Evolutionary conservation across 192 early-diverging fungal genomes (phyloP).

Genomic region (Entomortierella beljakovae): DNA sequence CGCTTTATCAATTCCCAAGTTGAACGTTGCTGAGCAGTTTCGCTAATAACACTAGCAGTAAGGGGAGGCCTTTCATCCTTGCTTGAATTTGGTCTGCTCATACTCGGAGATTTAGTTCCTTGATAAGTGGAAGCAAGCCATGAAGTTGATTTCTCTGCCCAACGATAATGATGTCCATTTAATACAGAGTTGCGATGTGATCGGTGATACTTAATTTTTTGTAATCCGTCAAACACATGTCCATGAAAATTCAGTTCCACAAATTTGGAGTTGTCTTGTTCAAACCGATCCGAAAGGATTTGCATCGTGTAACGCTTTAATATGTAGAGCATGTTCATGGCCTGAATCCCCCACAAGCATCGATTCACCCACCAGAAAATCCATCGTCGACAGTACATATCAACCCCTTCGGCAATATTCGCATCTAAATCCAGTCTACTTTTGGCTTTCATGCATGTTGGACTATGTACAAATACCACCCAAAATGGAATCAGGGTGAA

Average conservation of each 20-base stretch:
- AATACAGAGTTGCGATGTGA: not conserved
- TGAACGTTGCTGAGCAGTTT: not conserved
- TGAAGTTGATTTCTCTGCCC: slow-evolving; percentile 19
- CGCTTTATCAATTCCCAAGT: slow-evolving; percentile 14
- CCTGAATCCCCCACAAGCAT: slow-evolving; percentile 29
- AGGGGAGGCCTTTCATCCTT: slow-evolving; percentile 23
- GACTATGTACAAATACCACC: slow-evolving; percentile 26
- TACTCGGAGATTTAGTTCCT: slow-evolving; percentile 10
- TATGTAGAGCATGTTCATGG: slow-evolving; percentile 35
- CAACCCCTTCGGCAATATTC: slow-evolving; percentile 6
- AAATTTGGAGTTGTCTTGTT: slow-evolving; percentile 36
- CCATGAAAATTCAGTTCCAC: slow-evolving; percentile 49
- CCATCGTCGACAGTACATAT: slow-evolving; percentile 36
- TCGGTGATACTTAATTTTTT: slow-evolving; percentile 33
- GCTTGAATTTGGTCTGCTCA: slow-evolving; percentile 20
- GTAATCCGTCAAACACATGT: slow-evolving; percentile 29
- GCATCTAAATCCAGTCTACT: not conserved
- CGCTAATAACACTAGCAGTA: slow-evolving; percentile 12
- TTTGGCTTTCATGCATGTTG: slow-evolving; percentile 21
- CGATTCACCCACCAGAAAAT: slow-evolving; percentile 47
- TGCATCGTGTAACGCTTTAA: slow-evolving; percentile 44
- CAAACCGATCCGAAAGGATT: slow-evolving; percentile 38
- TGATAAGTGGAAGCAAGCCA: slow-evolving; percentile 16
- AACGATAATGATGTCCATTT: slow-evolving; percentile 5
- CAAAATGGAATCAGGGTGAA: slow-evolving; percentile 21